Percentiles rank a stretch among this genome's conserved stretches.
These are phyloP conservation scores for Schwanniomyces pseudopolymorphus DNA, from an alignment of 805 yeast species.

Conservation along the genomic window DNA sequence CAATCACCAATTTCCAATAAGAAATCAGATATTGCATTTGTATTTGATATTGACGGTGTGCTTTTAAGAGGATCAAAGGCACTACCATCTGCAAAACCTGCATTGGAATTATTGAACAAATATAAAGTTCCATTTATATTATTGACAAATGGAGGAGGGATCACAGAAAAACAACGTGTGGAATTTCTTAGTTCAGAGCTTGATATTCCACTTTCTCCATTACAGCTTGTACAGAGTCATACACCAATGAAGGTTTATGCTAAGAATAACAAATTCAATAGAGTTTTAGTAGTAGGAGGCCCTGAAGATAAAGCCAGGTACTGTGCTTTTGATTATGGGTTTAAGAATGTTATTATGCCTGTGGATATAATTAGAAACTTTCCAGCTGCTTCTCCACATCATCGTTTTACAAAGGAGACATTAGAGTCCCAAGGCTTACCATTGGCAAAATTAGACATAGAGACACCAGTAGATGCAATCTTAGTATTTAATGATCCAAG, in stretches of 20 bases:
- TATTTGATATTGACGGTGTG: slow-evolving; percentile 80
- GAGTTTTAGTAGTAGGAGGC: slow-evolving; percentile 87
- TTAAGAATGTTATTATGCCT: slow-evolving; percentile 69
- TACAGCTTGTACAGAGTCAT: slow-evolving; percentile 81
- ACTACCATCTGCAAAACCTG: slow-evolving; percentile 62
- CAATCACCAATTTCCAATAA: neutral
- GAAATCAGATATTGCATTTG: slow-evolving; percentile 25
- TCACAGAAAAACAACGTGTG: slow-evolving; percentile 60
- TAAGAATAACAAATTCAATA: slow-evolving; percentile 41
- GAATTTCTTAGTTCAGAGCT: slow-evolving; percentile 48
- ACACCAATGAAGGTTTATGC: slow-evolving; percentile 75
- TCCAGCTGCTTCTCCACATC: slow-evolving; percentile 68
- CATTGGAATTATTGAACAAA: slow-evolving; percentile 53
- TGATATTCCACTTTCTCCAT: slow-evolving; percentile 45
- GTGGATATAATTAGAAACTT: slow-evolving; percentile 64
- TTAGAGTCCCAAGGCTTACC: slow-evolving; percentile 40
- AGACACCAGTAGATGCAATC: slow-evolving; percentile 64
- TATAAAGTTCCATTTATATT: slow-evolving; percentile 72
- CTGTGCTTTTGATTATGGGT: slow-evolving; percentile 79
- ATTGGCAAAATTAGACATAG: slow-evolving; percentile 21
- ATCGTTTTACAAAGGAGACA: slow-evolving; percentile 49
- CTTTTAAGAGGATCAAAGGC: slow-evolving; percentile 70
- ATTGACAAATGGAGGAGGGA: slow-evolving; percentile 91
- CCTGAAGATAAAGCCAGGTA: slow-evolving; percentile 63
- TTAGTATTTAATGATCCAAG: slow-evolving; percentile 87